A percentile compares a stretch with the other conserved stretches of the same genome.
Evolutionary conservation across 2,329 filamentous ascomycete species (phyloP).

Genomic region (Metarhizium guizhouense): DNA sequence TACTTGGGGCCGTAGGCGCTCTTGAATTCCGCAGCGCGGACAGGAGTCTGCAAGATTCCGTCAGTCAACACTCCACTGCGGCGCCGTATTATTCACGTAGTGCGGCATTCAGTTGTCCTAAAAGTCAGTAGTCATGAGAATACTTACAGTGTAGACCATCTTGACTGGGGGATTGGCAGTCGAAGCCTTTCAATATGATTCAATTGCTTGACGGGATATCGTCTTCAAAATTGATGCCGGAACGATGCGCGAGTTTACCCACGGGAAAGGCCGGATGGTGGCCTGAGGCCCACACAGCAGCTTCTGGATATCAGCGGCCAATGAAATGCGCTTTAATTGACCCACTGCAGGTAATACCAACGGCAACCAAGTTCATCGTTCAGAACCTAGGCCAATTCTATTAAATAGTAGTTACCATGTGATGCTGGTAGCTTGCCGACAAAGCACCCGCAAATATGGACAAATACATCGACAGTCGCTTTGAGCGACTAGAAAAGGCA

Average conservation of each 20-base stretch:
- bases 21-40: slow-evolving; percentile 43
- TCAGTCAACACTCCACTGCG: slow-evolving; percentile 17
- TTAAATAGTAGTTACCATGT: neutral
- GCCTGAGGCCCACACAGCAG: slow-evolving; percentile 18
- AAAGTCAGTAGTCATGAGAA: neutral
- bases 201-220: slow-evolving; percentile 24
- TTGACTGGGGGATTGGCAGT: slow-evolving; percentile 22
- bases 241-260: slow-evolving; percentile 25
- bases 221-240: slow-evolving; percentile 10
- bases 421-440: neutral
- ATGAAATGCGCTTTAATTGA: slow-evolving; percentile 8
- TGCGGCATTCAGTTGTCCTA: neutral
- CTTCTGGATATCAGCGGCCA: slow-evolving; percentile 5
- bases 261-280: slow-evolving; percentile 23
- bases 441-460: slow-evolving; percentile 40
- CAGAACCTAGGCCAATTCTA: too few species aligned
- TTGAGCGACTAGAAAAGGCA: slow-evolving; percentile 58
- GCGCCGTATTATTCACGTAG: neutral
- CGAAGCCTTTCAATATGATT: slow-evolving; percentile 20
- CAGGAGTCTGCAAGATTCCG: slow-evolving; percentile 32
- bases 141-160: slow-evolving; percentile 32
- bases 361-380: neutral
- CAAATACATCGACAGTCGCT: slow-evolving; percentile 49
- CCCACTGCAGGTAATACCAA: slow-evolving; percentile 11
- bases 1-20: slow-evolving; percentile 61